Conservation (phyloP, 208 protist genomes). For the Trichomonas gallinae region DNA sequence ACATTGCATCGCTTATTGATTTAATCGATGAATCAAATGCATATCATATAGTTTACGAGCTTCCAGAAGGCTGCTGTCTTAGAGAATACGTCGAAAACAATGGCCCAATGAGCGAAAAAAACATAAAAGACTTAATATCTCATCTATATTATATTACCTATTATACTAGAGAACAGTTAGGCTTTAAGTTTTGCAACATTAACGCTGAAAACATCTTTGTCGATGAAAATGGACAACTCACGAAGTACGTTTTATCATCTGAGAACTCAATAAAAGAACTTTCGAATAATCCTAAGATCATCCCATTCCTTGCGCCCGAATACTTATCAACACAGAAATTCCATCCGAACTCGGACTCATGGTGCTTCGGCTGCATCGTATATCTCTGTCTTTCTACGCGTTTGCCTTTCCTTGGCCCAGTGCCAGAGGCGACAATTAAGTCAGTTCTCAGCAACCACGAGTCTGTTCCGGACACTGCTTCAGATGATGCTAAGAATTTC, state of each 20-base stretch:
- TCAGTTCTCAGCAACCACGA: background rate
- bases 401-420: background rate
- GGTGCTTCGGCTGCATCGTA: background rate
- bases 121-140: background rate
- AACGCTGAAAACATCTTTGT: background rate
- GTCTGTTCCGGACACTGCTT: background rate
- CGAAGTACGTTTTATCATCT: background rate
- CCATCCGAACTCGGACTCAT: background rate
- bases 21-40: background rate
- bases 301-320: background rate
- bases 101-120: background rate
- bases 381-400: background rate
- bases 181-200: background rate
- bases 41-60: background rate
- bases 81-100: background rate
- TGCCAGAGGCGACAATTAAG: background rate
- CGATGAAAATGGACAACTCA: background rate
- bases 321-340: background rate
- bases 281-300: background rate
- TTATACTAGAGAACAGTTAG: background rate
- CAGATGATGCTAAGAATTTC: background rate
- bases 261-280: background rate
- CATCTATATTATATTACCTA: background rate
- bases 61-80: background rate
- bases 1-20: background rate